Conservation (phyloP, 208 protist species). For the Phytomonas francai region DNA sequence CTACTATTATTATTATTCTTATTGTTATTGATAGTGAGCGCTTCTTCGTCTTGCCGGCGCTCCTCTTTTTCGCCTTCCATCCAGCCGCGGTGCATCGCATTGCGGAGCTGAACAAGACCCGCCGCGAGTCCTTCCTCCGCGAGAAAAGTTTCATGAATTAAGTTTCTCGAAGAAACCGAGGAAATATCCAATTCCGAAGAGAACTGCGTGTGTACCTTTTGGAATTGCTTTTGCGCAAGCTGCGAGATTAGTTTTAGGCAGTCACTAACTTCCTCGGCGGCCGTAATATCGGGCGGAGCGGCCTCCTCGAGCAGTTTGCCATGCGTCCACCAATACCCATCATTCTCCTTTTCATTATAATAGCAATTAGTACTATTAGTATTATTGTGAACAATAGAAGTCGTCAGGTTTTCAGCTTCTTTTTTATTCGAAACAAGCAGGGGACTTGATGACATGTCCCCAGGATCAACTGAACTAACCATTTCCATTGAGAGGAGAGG, state of each 20-base stretch:
- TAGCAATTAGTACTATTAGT: constrained; percentile 5
- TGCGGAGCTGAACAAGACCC: constrained; percentile 20
- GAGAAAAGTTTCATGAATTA: background rate
- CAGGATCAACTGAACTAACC: too few species aligned
- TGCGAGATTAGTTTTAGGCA: constrained; percentile 17
- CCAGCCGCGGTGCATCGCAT: constrained; percentile 26
- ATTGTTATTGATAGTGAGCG: background rate
- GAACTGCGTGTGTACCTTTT: background rate
- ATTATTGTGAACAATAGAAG: background rate
- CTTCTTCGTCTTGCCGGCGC: constrained; percentile 14
- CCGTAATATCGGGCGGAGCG: constrained; percentile 23
- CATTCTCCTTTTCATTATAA: constrained; percentile 10
- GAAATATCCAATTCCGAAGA: constrained; percentile 2
- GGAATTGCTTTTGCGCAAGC: background rate
- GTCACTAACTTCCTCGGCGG: constrained; percentile 20
- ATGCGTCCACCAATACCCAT: constrained; percentile 58
- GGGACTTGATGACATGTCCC: too few species aligned
- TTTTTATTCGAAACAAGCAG: background rate
- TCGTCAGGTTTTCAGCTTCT: background rate
- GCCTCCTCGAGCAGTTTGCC: constrained; percentile 31
- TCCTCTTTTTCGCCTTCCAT: constrained; percentile 28
- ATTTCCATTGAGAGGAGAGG: too few species aligned
- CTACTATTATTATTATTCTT: background rate
- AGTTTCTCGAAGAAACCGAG: background rate
- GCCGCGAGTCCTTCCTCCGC: constrained; percentile 8